These are phyloP conservation scores for Microdochium bolleyi DNA, from an alignment of 2,329 filamentous ascomycete species.

Conservation along the genomic window DNA sequence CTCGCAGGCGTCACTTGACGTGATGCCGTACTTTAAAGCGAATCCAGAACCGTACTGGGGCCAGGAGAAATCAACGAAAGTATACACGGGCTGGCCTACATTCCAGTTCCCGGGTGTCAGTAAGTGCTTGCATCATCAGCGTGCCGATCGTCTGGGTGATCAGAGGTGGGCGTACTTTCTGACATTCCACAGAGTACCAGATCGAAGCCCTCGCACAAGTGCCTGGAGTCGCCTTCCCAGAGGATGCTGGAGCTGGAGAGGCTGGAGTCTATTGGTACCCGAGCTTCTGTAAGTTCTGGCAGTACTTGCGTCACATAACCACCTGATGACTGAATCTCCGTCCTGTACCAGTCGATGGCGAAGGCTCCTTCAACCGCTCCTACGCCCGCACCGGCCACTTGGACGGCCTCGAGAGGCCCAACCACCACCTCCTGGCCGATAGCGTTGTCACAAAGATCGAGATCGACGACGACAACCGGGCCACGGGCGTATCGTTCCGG, in stretches of 20 bases:
- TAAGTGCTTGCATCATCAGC: background rate
- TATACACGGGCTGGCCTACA: slow-evolving; percentile 3
- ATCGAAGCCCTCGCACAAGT: slow-evolving; percentile 3
- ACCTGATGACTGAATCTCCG: background rate
- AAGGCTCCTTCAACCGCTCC: background rate
- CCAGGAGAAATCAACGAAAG: slow-evolving; percentile 1
- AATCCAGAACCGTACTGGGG: background rate
- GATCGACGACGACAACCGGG: background rate
- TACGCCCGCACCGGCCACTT: slow-evolving; percentile 2
- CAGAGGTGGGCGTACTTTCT: background rate
- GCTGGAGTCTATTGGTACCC: slow-evolving; percentile 5
- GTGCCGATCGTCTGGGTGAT: background rate
- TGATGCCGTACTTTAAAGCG: background rate
- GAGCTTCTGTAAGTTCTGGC: background rate
- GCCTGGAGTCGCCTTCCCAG: slow-evolving; percentile 1
- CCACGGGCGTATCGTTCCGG: background rate
- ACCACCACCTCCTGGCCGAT: slow-evolving; percentile 1
- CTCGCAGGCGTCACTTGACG: background rate
- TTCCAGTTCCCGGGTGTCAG: slow-evolving; percentile 2
- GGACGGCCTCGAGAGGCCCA: slow-evolving; percentile 1
- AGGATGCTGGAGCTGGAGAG: slow-evolving; percentile 1
- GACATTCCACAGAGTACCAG: background rate
- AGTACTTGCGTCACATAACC: background rate
- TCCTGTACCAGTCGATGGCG: background rate
- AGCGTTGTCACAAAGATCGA: background rate